Evolutionary conservation across 2,329 filamentous ascomycete genomes (phyloP), one percentile per base, ranked within the genome.

Genomic region (Colletotrichum sp.): DNA sequence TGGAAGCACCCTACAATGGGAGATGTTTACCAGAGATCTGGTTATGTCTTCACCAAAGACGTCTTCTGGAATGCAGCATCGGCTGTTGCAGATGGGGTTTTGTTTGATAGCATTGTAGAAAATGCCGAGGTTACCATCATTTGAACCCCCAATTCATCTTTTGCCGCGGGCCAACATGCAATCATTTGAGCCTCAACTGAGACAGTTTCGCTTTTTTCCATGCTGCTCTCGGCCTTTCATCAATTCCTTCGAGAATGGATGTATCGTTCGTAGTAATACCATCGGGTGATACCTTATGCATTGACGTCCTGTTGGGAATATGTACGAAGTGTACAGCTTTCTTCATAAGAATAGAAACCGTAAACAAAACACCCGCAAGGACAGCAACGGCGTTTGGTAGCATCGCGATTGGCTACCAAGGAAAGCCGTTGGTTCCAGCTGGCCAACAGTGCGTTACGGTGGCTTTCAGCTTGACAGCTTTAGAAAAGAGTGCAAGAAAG

Each of bases 211-310:
- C 18, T 48, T 3, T 48, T 44, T 34, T 15, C 2, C 2, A 28
- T 28, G 8, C 28, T 8, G 28, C 28, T 28, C 28, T 30, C 28
- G 3, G 28, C 36, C 8, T 9, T 44, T 44, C 36, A 44, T 44
- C 8, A 6, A 44, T 44, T 18, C 18, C 16, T 10, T 44, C 8
- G 39, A n/a, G 16, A 44, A 18, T 44, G 39, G 39, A 44, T 44
- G 16, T 1, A 44, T 44, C 10, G 1, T 7, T 52, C 1, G 5
- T 12, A 1, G 9, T 4, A 48, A 12, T 48, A 1, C 1, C 9
- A 48, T 12, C 3, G 0, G 44, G 10, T 22, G 3, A 13, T 8
- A 34, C 6, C 32, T 34, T 34, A 12, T 48, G 44, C 16, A 48
- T 22, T 48, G 10, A 48, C 10, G 1, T 48, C 44, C 9, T 10